A percentile compares a stretch with the other conserved stretches of the same genome.
Conservation (phyloP, 257 asterid species). For the Verbascum thapsus region DNA sequence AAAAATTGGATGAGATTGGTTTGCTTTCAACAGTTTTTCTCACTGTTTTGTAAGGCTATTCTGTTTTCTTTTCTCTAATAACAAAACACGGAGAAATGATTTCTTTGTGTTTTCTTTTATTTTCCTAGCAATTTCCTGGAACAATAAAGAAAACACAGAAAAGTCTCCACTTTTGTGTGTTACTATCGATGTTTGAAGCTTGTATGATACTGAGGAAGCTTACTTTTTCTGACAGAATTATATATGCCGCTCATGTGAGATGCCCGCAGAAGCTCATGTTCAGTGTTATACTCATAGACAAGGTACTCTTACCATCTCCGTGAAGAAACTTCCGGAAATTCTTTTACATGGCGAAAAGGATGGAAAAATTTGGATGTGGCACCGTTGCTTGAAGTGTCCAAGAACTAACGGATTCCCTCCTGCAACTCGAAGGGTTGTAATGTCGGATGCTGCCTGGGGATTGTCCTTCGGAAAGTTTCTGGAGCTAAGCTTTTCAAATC, state of each 20-base stretch:
- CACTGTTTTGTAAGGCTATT: too few species aligned
- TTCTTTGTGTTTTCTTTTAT: too few species aligned
- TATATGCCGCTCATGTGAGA: slow-evolving; percentile 84
- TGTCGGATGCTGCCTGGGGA: slow-evolving; percentile 99
- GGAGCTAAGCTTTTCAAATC: slow-evolving; percentile 97
- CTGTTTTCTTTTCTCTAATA: too few species aligned
- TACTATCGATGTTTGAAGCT: slow-evolving; percentile 4
- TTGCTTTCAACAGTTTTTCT: too few species aligned
- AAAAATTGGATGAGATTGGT: too few species aligned
- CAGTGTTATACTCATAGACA: slow-evolving; percentile 95
- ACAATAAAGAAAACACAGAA: too few species aligned
- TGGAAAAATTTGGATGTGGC: slow-evolving; percentile 99
- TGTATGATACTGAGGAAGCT: slow-evolving; percentile 21
- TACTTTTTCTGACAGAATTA: slow-evolving; percentile 53
- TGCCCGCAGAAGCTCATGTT: slow-evolving; percentile 92
- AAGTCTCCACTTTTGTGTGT: slow-evolving; percentile 4
- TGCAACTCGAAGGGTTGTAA: slow-evolving; percentile 85
- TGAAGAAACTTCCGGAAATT: slow-evolving; percentile 76
- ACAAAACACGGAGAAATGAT: too few species aligned
- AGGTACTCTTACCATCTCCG: slow-evolving; percentile 92
- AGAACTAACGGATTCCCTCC: slow-evolving; percentile 85
- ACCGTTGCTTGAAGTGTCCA: slow-evolving; percentile 91
- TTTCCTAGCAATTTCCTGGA: too few species aligned
- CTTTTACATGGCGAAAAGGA: slow-evolving; percentile 79
- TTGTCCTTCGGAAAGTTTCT: slow-evolving; percentile 95